phyloP scores from a whole-genome alignment of 208 protist genomes.

The Trypanosoma platydactyli region DNA sequence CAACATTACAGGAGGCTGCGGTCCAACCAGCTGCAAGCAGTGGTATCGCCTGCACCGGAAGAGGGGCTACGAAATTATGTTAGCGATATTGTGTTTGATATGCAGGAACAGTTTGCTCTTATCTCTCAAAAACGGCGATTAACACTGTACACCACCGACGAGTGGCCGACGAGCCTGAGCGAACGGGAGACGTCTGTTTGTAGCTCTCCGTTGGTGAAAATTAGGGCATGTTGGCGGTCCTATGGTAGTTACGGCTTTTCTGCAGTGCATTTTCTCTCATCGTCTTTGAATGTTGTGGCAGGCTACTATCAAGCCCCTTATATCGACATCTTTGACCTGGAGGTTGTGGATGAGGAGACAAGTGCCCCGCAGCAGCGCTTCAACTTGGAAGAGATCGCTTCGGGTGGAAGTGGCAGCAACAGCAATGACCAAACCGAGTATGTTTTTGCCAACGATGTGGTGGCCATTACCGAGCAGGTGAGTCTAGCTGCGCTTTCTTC shows the following conservation, averaged over 20 bases:
- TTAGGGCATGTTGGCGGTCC: conserved; percentile 2
- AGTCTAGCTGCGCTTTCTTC: conserved; percentile 49
- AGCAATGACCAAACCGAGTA: conserved; percentile 5
- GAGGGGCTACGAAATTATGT: background rate
- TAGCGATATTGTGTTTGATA: conserved; percentile 31
- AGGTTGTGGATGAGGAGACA: conserved; percentile 65
- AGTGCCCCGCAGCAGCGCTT: conserved; percentile 53
- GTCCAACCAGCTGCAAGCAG: background rate
- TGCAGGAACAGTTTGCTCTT: conserved; percentile 30
- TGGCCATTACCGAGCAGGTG: conserved; percentile 33
- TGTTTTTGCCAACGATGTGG: conserved; percentile 33
- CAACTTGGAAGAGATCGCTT: conserved; percentile 12
- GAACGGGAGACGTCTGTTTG: background rate
- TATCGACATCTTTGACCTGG: conserved; percentile 78
- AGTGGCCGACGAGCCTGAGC: conserved; percentile 4
- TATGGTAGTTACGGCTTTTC: conserved; percentile 45
- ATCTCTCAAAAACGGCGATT: conserved; percentile 18
- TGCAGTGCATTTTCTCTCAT: conserved; percentile 46
- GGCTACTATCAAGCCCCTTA: conserved; percentile 39
- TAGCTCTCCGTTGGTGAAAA: conserved; percentile 2
- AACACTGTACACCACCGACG: conserved; percentile 13
- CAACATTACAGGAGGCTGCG: background rate
- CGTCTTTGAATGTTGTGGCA: conserved; percentile 42
- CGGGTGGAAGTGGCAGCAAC: conserved; percentile 7
- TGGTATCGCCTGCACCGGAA: conserved; percentile 1